Evolutionary conservation across 1,139 yeast species (phyloP).

Genomic region (Geotrichum histeridarum): DNA sequence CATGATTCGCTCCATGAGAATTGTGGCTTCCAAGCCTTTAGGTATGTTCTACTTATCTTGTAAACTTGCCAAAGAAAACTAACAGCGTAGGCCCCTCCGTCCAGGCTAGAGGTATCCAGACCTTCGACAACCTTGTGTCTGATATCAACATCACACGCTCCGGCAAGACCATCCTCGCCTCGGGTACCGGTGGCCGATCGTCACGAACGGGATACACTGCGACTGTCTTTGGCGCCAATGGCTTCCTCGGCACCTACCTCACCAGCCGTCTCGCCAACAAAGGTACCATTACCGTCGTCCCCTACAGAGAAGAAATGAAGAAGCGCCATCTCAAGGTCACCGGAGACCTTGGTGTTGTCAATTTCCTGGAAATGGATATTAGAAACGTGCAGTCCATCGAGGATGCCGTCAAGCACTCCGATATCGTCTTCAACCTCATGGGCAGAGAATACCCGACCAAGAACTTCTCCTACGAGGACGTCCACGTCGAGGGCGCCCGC

Average conservation of each 20-base stretch:
- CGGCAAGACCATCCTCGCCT: conserved; percentile 66
- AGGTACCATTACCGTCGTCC: conserved; percentile 73
- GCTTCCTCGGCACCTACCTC: conserved; percentile 72
- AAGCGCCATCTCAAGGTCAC: conserved; percentile 74
- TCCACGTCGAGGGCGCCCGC: conserved; percentile 71
- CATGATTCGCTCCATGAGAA: conserved; percentile 20
- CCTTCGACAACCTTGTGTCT: conserved; percentile 40
- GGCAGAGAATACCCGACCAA: conserved; percentile 77
- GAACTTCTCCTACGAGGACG: conserved; percentile 77
- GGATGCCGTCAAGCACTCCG: conserved; percentile 75
- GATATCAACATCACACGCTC: conserved; percentile 72
- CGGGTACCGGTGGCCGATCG: conserved; percentile 74
- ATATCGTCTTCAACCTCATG: conserved; percentile 73
- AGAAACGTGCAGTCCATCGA: conserved; percentile 73
- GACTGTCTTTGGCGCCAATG: conserved; percentile 80
- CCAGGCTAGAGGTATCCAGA: conserved; percentile 32
- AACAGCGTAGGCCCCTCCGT: conserved; percentile 9
- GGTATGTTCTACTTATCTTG: conserved; percentile 11
- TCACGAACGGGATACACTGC: conserved; percentile 90
- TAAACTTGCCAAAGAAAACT: neutral
- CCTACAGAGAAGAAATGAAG: conserved; percentile 75
- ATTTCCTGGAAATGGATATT: conserved; percentile 76
- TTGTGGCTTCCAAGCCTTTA: conserved; percentile 16
- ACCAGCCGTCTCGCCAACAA: conserved; percentile 71
- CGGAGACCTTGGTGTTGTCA: conserved; percentile 86